Conservation (phyloP, 2,329 filamentous ascomycete genomes). For the Talaromyces sp. region DNA sequence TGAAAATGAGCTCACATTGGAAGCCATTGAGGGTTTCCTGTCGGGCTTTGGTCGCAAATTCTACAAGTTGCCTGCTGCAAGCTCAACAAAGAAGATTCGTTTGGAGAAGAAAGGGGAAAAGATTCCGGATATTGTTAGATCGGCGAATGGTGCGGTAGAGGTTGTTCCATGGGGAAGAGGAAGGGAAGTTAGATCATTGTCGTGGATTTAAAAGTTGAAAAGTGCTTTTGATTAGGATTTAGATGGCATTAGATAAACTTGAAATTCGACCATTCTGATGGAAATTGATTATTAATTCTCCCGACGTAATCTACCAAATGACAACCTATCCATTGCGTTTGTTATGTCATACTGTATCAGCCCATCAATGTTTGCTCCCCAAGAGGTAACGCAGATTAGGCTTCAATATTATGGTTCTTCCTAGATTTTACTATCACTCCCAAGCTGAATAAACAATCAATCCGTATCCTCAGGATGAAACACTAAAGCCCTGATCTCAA, state of each 20-base stretch:
- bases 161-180: conserved; percentile 65
- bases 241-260: too few relatives aligned
- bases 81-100: conserved; percentile 50
- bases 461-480: conserved; percentile 46
- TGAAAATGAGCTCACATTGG: conserved; percentile 53
- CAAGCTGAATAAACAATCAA: conserved; percentile 3
- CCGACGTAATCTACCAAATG: too few relatives aligned
- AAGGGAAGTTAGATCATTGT: conserved; percentile 48
- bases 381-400: too few relatives aligned
- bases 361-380: too few relatives aligned
- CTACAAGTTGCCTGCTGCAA: conserved; percentile 52
- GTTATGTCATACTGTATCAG: too few relatives aligned
- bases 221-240: too few relatives aligned
- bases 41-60: conserved; percentile 56
- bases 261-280: too few relatives aligned
- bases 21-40: conserved; percentile 58
- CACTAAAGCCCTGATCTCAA: conserved; percentile 55
- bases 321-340: too few relatives aligned
- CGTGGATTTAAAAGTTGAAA: conserved; percentile 26
- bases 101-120: conserved; percentile 55
- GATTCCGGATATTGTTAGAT: conserved; percentile 55
- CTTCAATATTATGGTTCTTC: too few relatives aligned
- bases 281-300: too few relatives aligned
- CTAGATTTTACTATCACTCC: too few relatives aligned
- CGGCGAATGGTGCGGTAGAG: conserved; percentile 52